phyloP scores from a whole-genome alignment of 2,329 filamentous ascomycete species.

The Microsporum ferrugineum region DNA sequence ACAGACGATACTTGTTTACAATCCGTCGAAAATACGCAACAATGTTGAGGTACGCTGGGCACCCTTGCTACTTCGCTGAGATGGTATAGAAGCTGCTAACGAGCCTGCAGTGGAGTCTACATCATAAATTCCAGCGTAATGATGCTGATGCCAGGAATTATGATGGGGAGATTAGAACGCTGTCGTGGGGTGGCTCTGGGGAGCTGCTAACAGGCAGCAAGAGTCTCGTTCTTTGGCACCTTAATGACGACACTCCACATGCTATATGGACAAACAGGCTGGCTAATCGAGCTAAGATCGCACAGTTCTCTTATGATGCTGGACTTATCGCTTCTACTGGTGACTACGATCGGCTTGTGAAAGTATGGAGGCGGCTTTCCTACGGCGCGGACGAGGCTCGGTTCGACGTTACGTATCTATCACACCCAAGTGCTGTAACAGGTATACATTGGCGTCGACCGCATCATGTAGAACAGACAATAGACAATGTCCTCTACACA shows the following conservation, averaged over 20 bases:
- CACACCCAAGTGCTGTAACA: constrained; percentile 73
- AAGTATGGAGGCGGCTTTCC: constrained; percentile 80
- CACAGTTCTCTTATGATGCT: constrained; percentile 74
- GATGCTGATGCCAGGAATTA: constrained; percentile 44
- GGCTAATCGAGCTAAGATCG: constrained; percentile 61
- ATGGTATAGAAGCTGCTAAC: constrained; percentile 11
- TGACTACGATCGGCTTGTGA: constrained; percentile 67
- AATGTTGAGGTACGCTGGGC: constrained; percentile 54
- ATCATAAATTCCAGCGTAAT: not conserved
- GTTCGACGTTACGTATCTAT: constrained; percentile 83
- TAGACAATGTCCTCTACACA: constrained; percentile 83
- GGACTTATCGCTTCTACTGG: constrained; percentile 75
- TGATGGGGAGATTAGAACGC: constrained; percentile 44
- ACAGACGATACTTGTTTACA: constrained; percentile 61
- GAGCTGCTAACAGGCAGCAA: constrained; percentile 71
- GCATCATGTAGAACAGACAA: constrained; percentile 61
- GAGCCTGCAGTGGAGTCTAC: not conserved
- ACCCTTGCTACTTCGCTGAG: not conserved
- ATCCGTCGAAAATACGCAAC: constrained; percentile 58
- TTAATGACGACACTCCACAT: constrained; percentile 35
- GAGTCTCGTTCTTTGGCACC: constrained; percentile 57
- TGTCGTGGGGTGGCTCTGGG: constrained; percentile 80
- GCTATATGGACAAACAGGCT: constrained; percentile 62
- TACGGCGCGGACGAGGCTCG: constrained; percentile 72
- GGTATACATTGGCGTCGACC: constrained; percentile 76